Evolutionary conservation across 371 early-diverging fungal species (phyloP).

Genomic region (Circinella minor): DNA sequence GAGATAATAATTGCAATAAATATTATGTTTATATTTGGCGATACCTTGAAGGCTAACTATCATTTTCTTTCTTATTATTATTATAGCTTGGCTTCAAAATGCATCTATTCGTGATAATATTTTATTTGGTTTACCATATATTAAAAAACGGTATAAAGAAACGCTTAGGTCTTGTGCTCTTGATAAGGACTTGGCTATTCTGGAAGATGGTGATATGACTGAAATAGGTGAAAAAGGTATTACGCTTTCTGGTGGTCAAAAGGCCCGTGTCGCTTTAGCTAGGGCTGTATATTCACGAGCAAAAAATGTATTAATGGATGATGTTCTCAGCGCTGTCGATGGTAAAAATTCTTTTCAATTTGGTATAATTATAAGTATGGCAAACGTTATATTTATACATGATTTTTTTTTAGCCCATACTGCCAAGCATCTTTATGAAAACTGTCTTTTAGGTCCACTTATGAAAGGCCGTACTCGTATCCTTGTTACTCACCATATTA

Average conservation of each 20-base stretch:
- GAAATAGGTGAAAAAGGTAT: conserved; percentile 92
- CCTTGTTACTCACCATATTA: conserved; percentile 89
- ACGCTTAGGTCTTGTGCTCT: conserved; percentile 76
- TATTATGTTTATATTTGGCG: too few species aligned
- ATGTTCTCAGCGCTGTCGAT: conserved; percentile 83
- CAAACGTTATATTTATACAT: too few species aligned
- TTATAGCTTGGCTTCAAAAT: conserved; percentile 79
- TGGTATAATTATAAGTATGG: too few species aligned
- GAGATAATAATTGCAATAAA: too few species aligned
- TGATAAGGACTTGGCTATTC: conserved; percentile 78
- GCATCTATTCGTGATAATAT: conserved; percentile 83
- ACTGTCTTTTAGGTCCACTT: conserved; percentile 73
- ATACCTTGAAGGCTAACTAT: too few species aligned
- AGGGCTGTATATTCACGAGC: conserved; percentile 83
- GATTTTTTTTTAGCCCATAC: conserved; percentile 68
- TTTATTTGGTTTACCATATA: conserved; percentile 76
- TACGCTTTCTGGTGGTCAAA: conserved; percentile 88
- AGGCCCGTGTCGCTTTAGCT: conserved; percentile 83
- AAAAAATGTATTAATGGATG: conserved; percentile 79
- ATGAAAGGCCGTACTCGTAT: conserved; percentile 81
- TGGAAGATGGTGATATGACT: conserved; percentile 84
- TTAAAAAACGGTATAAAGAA: conserved; percentile 65
- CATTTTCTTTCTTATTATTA: too few species aligned
- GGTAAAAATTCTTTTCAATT: conserved; percentile 36
- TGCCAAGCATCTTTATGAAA: conserved; percentile 76